Base-by-base conservation (phyloP, 495 filamentous ascomycete species). In the Hypomontagnella monticulosa region DNA sequence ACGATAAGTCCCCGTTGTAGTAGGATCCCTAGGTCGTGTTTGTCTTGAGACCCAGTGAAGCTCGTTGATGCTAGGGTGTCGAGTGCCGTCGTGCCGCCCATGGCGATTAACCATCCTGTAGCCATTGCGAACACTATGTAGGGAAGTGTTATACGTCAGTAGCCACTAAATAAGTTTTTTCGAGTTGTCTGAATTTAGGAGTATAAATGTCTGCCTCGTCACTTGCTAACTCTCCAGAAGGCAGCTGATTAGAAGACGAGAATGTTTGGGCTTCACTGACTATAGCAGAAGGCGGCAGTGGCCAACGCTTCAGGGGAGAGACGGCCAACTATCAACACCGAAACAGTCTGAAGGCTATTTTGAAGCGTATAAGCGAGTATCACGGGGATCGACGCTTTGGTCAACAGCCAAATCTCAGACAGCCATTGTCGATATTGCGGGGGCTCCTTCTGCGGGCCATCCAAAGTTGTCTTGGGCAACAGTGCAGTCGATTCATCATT, bases 51-150 rank as follows among this genome's bases (percentile, higher is more conserved):
- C 0, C 91, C 92, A 0, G 93, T 97, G 72, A 91, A 97, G n/a
- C 87, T 88, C 14, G 89, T 90, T 0, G 92, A 94, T 10, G 90
- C 91, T 10, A 97, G 80, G 0, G 93, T 97, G 75, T 97, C 93
- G 32, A 97, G 79, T 1, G 93, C 93, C 1, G 92, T 97, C 1
- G 93, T 94, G 4, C 93, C 93, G n/a, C 93, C 93, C 3, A 97
- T 81, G 0, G 88, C 93, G 69, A 97, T 90, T 50, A 97, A 81
- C 93, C 93, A 97, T 1, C 84, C 93, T 1, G 91, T 94, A 9
- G 91, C 87, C 89, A 93, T 91, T 38, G 93, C 93, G 63, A 97
- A 97, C 93, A 97, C 66, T 93, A 10, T 27, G 14, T 30, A n/a
- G n/a, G 2, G 2, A 37, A 46, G 37, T 4, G 32, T 48, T 33